A percentile compares a stretch with the other conserved stretches of the same genome.
Evolutionary conservation across 2,329 filamentous ascomycete genomes (phyloP).

Genomic region (Clonostachys chloroleuca): DNA sequence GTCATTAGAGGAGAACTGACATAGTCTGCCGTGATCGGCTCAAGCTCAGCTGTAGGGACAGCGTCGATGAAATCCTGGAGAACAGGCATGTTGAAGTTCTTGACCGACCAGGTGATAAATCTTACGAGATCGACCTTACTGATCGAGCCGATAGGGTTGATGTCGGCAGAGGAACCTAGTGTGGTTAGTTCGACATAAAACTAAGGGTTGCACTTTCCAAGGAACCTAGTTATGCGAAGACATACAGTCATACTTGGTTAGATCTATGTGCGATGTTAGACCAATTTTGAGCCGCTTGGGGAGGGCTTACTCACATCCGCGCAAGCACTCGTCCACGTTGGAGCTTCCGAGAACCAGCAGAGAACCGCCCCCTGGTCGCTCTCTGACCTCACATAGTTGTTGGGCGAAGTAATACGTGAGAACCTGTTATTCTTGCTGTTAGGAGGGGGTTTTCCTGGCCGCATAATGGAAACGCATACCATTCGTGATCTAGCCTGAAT

Average conservation of each 20-base stretch:
- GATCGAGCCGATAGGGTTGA: conserved; percentile 23
- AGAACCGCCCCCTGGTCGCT: conserved; percentile 41
- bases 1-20: too few species aligned
- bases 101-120: conserved; percentile 56
- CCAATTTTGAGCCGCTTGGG: too few species aligned
- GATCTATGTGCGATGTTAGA: too few species aligned
- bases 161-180: background rate
- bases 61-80: conserved; percentile 59
- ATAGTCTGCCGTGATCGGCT: conserved; percentile 22
- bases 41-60: conserved; percentile 47
- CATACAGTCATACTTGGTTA: too few species aligned
- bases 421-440: conserved; percentile 16
- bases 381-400: conserved; percentile 53
- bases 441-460: too few species aligned
- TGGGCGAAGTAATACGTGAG: conserved; percentile 57
- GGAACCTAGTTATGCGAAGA: too few species aligned
- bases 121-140: conserved; percentile 60
- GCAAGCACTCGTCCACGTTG: conserved; percentile 9
- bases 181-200: too few species aligned
- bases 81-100: conserved; percentile 56
- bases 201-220: too few species aligned
- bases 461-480: conserved; percentile 16
- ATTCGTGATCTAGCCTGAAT: conserved; percentile 63
- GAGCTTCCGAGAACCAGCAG: conserved; percentile 52
- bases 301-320: too few species aligned